Evolutionary conservation across 169 alveolate species (phyloP), one percentile per base, ranked within the genome.

Genomic region (Eimeria acervulina): DNA sequence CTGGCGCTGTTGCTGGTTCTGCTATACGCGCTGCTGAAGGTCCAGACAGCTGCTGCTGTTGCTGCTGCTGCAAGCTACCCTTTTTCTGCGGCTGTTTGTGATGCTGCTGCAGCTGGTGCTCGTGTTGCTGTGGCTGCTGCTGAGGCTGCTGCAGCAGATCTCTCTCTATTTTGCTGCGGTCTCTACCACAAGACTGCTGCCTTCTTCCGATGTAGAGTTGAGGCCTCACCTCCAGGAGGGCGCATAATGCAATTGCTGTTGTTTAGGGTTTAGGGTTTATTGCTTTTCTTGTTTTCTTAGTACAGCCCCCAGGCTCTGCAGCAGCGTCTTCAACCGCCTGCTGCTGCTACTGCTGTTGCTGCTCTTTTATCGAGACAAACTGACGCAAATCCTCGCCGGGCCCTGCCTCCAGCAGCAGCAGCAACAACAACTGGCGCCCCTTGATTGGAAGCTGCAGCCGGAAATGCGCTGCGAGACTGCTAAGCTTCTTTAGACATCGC

Each of bases 161-260:
- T 51, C 15, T 31, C 66, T 40, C 12, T 12, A n/a, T n/a, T n/a
- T n/a, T n/a, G n/a, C 87, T 21, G 59, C 87, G 52, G 87, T 15
- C 33, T 61, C n/a, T 76, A 44, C 3, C 63, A 15, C 8, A 23
- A 17, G 87, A 17, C 36, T 52, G 91, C 72, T 52, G 91, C 51
- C 91, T 38, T 23, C 74, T 47, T 83, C 91, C 91, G 91, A 83
- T 83, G 91, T 83, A 83, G 74, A 83, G 66, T 10, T n/a, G n/a
- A n/a, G n/a, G 91, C 91, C 74, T 31, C 40, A 23, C 91, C 74
- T 61, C 72, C 72, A 26, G 36, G 52, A 26, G 33, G 74, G 91
- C 91, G 81, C 40, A 21, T 21, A 59, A 19, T 59, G 8, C 28
- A 59, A 3, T 59, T 59, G 68, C 19, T 59, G 26, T 0, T 12